phyloP scores from a whole-genome alignment of 2,329 filamentous ascomycete genomes.

The Fusarium buxicola region DNA sequence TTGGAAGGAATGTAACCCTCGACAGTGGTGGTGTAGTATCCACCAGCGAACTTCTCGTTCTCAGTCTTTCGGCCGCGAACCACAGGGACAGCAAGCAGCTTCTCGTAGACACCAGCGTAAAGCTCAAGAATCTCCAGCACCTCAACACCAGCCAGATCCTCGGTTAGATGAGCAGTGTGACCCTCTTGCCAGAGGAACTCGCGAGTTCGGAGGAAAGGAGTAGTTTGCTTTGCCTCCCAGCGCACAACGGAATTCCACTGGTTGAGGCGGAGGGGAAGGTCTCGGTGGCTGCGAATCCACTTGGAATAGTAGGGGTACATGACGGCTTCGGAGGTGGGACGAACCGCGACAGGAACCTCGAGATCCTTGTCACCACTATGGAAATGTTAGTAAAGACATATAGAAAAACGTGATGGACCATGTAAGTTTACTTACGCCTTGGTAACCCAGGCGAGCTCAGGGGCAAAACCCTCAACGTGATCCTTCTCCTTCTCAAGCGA shows the following conservation, averaged over 20 bases:
- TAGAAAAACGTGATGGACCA: background rate
- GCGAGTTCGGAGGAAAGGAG: conserved; percentile 88
- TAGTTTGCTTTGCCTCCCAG: conserved; percentile 96
- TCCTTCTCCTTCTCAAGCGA: conserved; percentile 91
- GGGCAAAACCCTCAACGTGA: conserved; percentile 98
- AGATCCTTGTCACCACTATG: conserved; percentile 88
- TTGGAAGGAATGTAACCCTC: conserved; percentile 98
- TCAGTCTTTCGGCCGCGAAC: conserved; percentile 95
- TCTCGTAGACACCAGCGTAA: conserved; percentile 91
- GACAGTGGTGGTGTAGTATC: conserved; percentile 95
- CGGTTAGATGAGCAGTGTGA: conserved; percentile 88
- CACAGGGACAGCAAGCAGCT: conserved; percentile 93
- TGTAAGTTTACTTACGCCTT: conserved; percentile 69
- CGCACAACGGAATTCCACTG: conserved; percentile 96
- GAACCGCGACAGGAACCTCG: conserved; percentile 79
- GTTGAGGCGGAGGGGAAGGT: conserved; percentile 92
- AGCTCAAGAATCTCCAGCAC: conserved; percentile 93
- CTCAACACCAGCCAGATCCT: conserved; percentile 83
- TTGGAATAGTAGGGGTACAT: conserved; percentile 98
- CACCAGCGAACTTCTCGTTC: conserved; percentile 97
- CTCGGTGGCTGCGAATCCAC: conserved; percentile 96
- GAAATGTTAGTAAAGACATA: conserved; percentile 23
- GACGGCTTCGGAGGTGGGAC: conserved; percentile 78
- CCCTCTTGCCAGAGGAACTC: conserved; percentile 99
- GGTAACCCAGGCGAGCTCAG: conserved; percentile 90